These are phyloP conservation scores for Pugionium cornutum DNA, from an alignment of 345 rosid genomes.

Conservation along the genomic window DNA sequence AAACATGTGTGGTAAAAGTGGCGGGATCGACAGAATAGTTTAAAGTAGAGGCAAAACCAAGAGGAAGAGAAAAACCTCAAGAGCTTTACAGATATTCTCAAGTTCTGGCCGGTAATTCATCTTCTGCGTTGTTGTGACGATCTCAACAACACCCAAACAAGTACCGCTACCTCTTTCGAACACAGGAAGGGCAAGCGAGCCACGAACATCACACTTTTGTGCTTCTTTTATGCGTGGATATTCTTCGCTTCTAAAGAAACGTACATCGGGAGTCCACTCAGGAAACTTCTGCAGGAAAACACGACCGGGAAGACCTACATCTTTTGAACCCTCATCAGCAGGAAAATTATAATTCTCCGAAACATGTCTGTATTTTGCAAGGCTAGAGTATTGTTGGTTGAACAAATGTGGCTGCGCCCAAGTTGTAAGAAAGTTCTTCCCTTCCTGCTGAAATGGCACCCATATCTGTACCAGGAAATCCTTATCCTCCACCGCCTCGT, in stretches of 20 bases:
- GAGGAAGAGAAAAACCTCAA: conserved; percentile 58
- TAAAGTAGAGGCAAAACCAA: not conserved
- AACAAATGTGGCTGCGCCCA: conserved; percentile 69
- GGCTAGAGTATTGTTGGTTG: conserved; percentile 56
- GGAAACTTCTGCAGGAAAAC: too few species aligned
- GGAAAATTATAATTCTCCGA: conserved; percentile 63
- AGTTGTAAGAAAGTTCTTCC: conserved; percentile 74
- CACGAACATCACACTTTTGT: conserved; percentile 59
- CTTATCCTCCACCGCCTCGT: conserved; percentile 53
- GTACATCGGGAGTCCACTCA: too few species aligned
- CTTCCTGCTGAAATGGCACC: conserved; percentile 74
- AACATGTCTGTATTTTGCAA: conserved; percentile 65
- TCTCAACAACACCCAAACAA: conserved; percentile 93
- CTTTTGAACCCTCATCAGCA: conserved; percentile 70
- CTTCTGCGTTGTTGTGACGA: conserved; percentile 70
- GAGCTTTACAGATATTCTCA: conserved; percentile 85
- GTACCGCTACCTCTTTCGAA: conserved; percentile 72
- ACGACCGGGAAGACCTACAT: conserved; percentile 21
- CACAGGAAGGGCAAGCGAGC: conserved; percentile 88
- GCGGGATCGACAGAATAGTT: conserved; percentile 11
- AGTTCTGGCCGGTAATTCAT: conserved; percentile 71
- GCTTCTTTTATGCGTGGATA: conserved; percentile 43
- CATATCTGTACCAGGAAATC: conserved; percentile 81
- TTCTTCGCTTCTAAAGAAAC: too few species aligned
- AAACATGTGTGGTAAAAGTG: conserved; percentile 1